Conservation (phyloP, 1,284 basidiomycete species). For the Ceratobasidium sp. region DNA sequence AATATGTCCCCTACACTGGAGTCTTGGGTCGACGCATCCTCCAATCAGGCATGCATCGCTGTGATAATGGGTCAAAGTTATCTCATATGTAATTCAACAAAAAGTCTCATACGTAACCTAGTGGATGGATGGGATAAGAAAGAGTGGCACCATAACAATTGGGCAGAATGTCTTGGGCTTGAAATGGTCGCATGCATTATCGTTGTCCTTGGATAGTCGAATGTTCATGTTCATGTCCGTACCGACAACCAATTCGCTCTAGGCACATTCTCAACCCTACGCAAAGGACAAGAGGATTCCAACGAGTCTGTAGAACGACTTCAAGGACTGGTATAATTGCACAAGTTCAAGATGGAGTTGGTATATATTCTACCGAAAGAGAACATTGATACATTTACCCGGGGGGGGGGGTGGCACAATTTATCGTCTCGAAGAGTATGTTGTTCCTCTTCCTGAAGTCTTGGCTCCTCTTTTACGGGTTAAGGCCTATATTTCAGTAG, state of each 20-base stretch:
- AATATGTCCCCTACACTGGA: neutral
- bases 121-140: neutral
- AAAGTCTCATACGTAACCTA: too few species aligned
- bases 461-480: neutral
- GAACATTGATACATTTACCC: neutral
- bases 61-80: neutral
- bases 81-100: too few species aligned
- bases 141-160: neutral
- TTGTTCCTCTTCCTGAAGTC: neutral
- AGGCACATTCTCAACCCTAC: neutral
- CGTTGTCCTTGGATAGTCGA: neutral
- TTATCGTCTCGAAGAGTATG: neutral
- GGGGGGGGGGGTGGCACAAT: neutral
- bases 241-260: neutral
- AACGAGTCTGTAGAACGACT: neutral
- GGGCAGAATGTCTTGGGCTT: neutral
- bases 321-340: neutral
- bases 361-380: neutral
- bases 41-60: neutral
- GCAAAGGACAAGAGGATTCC: neutral
- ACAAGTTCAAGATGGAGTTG: neutral
- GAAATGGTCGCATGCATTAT: neutral
- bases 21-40: neutral
- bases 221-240: neutral
- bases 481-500: too few species aligned